phyloP scores from a whole-genome alignment of 805 yeast species.

The Metschnikowia picachoensis region DNA sequence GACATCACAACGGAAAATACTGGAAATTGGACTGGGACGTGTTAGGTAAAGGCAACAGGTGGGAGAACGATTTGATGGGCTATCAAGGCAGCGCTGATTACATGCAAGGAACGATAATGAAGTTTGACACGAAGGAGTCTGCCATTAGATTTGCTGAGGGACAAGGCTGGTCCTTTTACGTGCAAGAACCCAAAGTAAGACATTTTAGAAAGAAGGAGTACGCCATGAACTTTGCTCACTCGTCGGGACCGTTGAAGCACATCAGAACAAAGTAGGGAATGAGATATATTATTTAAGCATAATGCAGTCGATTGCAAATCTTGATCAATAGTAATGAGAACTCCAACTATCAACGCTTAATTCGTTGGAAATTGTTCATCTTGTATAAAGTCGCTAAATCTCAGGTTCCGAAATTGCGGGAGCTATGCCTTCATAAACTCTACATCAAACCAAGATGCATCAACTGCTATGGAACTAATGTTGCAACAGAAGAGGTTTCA shows the following conservation, averaged over 20 bases:
- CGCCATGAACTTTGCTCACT: constrained; percentile 66
- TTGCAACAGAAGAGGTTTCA: too few species aligned
- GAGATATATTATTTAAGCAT: constrained; percentile 1
- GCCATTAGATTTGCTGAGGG: constrained; percentile 77
- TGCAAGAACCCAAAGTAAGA: constrained; percentile 77
- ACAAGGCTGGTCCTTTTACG: constrained; percentile 81
- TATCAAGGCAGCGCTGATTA: constrained; percentile 77
- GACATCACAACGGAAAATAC: constrained; percentile 45
- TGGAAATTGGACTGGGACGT: constrained; percentile 89
- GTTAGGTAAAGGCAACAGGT: constrained; percentile 68
- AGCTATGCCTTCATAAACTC: too few species aligned
- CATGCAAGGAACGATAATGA: constrained; percentile 75
- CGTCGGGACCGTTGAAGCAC: constrained; percentile 68
- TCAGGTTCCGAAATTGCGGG: too few species aligned
- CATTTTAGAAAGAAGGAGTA: constrained; percentile 73
- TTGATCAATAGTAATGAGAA: neutral
- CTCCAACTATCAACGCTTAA: neutral
- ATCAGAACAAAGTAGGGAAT: constrained; percentile 65
- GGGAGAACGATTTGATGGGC: constrained; percentile 89
- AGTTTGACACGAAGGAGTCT: constrained; percentile 69
- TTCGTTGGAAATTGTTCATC: too few species aligned
- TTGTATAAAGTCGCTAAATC: too few species aligned
- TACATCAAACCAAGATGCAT: too few species aligned
- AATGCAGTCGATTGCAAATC: constrained; percentile 4
- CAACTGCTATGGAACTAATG: too few species aligned